A percentile compares a stretch with the other conserved stretches of the same genome.
phyloP scores from a whole-genome alignment of 2,329 filamentous ascomycete genomes.

The Cercospora zeina region DNA sequence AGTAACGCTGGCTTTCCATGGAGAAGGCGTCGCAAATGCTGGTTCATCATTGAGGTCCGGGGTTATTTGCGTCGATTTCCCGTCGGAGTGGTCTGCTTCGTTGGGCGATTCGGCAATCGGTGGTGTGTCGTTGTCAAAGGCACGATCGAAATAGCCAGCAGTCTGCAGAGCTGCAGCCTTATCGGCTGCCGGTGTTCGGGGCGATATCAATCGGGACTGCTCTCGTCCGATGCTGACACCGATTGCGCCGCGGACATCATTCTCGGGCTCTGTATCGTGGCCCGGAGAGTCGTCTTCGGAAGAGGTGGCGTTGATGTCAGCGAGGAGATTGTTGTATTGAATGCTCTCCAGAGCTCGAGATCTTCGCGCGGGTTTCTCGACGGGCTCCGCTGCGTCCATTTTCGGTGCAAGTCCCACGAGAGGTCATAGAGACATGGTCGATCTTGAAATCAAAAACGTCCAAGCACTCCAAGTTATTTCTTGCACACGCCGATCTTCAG shows the following conservation, averaged over 20 bases:
- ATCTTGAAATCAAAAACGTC: background rate
- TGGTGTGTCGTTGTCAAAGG: constrained; percentile 5
- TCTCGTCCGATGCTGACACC: constrained; percentile 60
- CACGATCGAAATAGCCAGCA: constrained; percentile 49
- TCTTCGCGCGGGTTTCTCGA: background rate
- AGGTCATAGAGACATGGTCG: background rate
- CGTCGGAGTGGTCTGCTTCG: constrained; percentile 9
- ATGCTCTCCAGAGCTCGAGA: constrained; percentile 46
- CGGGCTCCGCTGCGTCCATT: background rate
- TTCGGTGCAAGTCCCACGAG: background rate
- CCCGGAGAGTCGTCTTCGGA: constrained; percentile 46
- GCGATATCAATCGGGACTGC: constrained; percentile 59
- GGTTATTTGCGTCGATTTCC: background rate
- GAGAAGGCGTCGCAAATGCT: constrained; percentile 43
- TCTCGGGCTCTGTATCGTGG: constrained; percentile 33
- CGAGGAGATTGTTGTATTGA: constrained; percentile 45
- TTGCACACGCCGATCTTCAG: background rate
- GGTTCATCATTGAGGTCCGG: background rate
- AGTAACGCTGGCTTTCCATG: constrained; percentile 47
- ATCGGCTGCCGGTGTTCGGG: constrained; percentile 59
- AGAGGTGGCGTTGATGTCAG: constrained; percentile 44
- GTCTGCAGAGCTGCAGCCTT: constrained; percentile 57
- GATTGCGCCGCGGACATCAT: constrained; percentile 51
- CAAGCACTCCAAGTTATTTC: background rate
- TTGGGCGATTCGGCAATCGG: constrained; percentile 14